Conservation (phyloP, 805 yeast genomes). For the Candida saitoana region DNA sequence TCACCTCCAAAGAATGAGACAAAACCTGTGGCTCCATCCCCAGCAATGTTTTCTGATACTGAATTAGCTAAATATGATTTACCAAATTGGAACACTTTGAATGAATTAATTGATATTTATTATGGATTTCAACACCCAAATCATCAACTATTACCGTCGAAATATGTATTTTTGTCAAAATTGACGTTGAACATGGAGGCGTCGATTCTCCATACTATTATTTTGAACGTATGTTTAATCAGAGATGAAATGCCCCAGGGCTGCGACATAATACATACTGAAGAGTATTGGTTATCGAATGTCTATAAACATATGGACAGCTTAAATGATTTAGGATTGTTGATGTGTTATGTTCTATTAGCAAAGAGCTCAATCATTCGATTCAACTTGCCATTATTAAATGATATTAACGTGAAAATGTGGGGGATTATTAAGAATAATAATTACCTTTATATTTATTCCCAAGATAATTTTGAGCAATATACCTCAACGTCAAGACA, state of each 20-base stretch:
- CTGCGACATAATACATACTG: constrained; percentile 10
- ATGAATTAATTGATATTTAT: constrained; percentile 19
- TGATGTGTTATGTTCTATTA: constrained; percentile 18
- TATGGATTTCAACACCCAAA: constrained; percentile 19
- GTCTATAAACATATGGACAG: constrained; percentile 21
- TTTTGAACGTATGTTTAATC: constrained; percentile 18
- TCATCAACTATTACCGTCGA: constrained; percentile 19
- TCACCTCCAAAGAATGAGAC: neutral
- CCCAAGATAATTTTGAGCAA: constrained; percentile 6
- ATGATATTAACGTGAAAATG: constrained; percentile 15
- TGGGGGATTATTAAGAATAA: constrained; percentile 17
- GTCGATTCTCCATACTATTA: constrained; percentile 23
- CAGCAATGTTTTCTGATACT: constrained; percentile 4
- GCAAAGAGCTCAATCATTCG: constrained; percentile 12
- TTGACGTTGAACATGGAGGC: constrained; percentile 19
- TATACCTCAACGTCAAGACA: constrained; percentile 13
- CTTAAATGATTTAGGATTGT: constrained; percentile 24
- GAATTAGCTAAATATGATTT: constrained; percentile 20
- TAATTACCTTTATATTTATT: constrained; percentile 14
- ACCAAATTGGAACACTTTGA: constrained; percentile 19
- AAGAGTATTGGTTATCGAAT: constrained; percentile 19
- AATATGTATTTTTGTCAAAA: constrained; percentile 15
- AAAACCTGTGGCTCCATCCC: neutral
- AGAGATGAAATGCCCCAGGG: constrained; percentile 7
- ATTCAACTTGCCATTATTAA: constrained; percentile 9